Conservation (phyloP, 2,329 filamentous ascomycete species). For the Fusarium citri region DNA sequence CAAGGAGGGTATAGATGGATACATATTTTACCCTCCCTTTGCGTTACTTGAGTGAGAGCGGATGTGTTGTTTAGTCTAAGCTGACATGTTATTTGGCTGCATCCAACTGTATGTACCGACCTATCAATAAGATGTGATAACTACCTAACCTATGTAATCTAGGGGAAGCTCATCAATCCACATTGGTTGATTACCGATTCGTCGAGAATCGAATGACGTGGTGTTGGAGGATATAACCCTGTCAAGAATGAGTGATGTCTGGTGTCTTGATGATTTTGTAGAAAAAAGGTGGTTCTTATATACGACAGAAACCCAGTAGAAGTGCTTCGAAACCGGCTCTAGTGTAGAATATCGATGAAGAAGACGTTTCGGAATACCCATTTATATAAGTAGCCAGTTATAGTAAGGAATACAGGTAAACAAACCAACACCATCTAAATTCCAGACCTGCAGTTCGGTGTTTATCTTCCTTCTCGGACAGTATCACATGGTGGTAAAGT, state of each 20-base stretch:
- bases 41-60: neutral
- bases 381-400: neutral
- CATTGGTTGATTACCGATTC: neutral
- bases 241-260: neutral
- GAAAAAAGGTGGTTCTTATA: neutral
- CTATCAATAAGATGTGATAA: neutral
- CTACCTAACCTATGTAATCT: neutral
- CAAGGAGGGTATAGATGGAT: neutral
- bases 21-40: neutral
- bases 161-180: neutral
- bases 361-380: neutral
- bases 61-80: neutral
- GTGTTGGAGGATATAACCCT: neutral
- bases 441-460: neutral
- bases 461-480: neutral
- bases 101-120: neutral
- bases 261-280: neutral
- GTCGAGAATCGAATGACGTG: neutral
- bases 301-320: neutral
- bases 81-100: neutral
- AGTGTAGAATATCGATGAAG: neutral
- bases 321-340: neutral
- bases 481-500: neutral
- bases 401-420: neutral
- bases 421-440: neutral